These are phyloP conservation scores for Sphagnum contortum DNA, from an alignment of 225 moss, liverwort and hornwort genomes.

Conservation along the genomic window DNA sequence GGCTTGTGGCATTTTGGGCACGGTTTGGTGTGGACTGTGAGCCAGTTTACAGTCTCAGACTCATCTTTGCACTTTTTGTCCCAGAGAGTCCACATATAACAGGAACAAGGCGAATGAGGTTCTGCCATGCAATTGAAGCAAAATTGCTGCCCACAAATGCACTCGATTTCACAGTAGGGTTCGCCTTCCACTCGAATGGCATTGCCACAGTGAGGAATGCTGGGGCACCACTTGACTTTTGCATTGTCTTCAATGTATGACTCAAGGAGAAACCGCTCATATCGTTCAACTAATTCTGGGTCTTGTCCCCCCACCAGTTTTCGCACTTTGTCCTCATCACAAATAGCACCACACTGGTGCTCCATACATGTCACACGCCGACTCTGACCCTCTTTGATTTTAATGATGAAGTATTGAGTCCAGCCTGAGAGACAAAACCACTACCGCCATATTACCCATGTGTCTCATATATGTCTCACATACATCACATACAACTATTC, in stretches of 20 bases:
- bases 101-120: constrained; percentile 98
- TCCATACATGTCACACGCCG: constrained; percentile 95
- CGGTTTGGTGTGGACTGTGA: constrained; percentile 90
- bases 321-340: constrained; percentile 97
- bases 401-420: constrained; percentile 91
- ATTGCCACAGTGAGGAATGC: constrained; percentile 94
- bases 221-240: constrained; percentile 99
- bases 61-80: constrained; percentile 99
- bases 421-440: constrained; percentile 43
- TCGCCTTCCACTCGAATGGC: constrained; percentile 93
- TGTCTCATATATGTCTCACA: no score
- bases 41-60: constrained; percentile 92
- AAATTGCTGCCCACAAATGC: constrained; percentile 89
- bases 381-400: constrained; percentile 97
- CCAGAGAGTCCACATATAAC: constrained; percentile 96
- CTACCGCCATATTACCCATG: no score
- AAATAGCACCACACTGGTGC: constrained; percentile 86
- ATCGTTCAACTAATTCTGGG: constrained; percentile 77
- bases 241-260: constrained; percentile 99
- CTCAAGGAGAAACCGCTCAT: constrained; percentile 89
- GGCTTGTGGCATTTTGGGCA: constrained; percentile 97
- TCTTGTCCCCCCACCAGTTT: constrained; percentile 63
- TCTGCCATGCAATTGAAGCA: constrained; percentile 98
- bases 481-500: no score
- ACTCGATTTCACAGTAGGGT: constrained; percentile 89